phyloP scores from a whole-genome alignment of 2,329 filamentous ascomycete species.

The Cordyceps cicadae region DNA sequence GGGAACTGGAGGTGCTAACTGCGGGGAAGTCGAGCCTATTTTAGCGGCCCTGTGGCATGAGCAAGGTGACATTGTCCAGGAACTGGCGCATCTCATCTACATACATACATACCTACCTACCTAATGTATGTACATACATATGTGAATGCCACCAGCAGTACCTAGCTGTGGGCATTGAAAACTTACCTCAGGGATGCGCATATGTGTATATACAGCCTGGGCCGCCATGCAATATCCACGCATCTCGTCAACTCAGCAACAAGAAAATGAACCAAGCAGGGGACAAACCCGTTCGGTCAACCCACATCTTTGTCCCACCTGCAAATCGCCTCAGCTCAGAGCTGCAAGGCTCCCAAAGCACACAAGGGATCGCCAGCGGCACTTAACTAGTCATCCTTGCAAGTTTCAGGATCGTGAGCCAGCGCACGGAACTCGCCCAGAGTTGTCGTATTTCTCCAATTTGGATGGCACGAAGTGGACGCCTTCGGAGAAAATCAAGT shows the following conservation, averaged over 20 bases:
- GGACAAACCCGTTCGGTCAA: too few relatives aligned
- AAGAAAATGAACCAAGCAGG: too few relatives aligned
- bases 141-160: too few relatives aligned
- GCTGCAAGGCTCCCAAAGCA: not conserved
- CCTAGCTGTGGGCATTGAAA: too few relatives aligned
- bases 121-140: too few relatives aligned
- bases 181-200: too few relatives aligned
- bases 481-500: not conserved
- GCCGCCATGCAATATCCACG: too few relatives aligned
- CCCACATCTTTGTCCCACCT: not conserved
- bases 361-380: not conserved
- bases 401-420: not conserved
- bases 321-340: not conserved
- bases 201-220: too few relatives aligned
- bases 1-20: not conserved
- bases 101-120: too few relatives aligned
- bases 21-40: not conserved
- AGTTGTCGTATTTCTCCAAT: not conserved
- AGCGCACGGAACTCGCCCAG: not conserved
- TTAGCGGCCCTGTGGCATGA: not conserved
- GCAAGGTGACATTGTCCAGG: too few relatives aligned
- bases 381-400: not conserved
- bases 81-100: too few relatives aligned
- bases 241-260: too few relatives aligned
- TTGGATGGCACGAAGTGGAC: not conserved